Percentiles rank a stretch among this genome's conserved stretches.
phyloP scores from a whole-genome alignment of 2,329 filamentous ascomycete species.

The Bipolaris sorokiniana region DNA sequence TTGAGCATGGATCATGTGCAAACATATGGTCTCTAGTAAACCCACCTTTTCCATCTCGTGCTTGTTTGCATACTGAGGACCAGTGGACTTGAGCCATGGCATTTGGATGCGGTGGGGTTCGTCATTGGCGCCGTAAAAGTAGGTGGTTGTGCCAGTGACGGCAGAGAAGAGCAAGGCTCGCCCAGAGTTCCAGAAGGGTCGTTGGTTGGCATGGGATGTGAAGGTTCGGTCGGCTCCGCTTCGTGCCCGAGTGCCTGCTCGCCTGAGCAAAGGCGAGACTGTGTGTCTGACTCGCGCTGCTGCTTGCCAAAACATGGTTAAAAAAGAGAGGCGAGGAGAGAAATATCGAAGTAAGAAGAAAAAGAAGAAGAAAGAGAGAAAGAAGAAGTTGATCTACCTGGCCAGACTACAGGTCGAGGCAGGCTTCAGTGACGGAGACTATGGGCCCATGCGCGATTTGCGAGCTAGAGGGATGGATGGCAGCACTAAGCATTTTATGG shows the following conservation, averaged over 20 bases:
- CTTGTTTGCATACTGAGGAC: conserved; percentile 57
- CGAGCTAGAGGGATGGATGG: conserved; percentile 26
- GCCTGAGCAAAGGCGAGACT: conserved; percentile 38
- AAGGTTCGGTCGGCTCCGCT: conserved; percentile 34
- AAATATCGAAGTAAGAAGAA: conserved; percentile 7
- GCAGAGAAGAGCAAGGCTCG: conserved; percentile 57
- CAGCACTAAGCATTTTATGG: conserved; percentile 37
- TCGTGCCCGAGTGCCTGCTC: conserved; percentile 34
- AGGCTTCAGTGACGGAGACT: conserved; percentile 29
- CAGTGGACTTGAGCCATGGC: conserved; percentile 33
- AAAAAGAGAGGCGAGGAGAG: conserved; percentile 10
- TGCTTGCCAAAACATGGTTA: conserved; percentile 45
- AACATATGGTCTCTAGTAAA: background rate
- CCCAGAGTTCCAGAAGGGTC: conserved; percentile 56
- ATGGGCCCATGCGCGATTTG: conserved; percentile 31
- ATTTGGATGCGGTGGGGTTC: conserved; percentile 39
- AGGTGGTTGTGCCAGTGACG: conserved; percentile 60
- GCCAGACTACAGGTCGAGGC: conserved; percentile 24
- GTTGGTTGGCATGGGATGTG: conserved; percentile 27
- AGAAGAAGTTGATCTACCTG: conserved; percentile 15
- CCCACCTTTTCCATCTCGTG: conserved; percentile 59
- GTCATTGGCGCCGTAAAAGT: conserved; percentile 56
- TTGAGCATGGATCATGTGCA: conserved; percentile 10
- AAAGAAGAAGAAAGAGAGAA: conserved; percentile 10
- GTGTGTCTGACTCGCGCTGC: conserved; percentile 37